phyloP scores from a whole-genome alignment of 2,329 filamentous ascomycete species.

The Aspergillus persii region DNA sequence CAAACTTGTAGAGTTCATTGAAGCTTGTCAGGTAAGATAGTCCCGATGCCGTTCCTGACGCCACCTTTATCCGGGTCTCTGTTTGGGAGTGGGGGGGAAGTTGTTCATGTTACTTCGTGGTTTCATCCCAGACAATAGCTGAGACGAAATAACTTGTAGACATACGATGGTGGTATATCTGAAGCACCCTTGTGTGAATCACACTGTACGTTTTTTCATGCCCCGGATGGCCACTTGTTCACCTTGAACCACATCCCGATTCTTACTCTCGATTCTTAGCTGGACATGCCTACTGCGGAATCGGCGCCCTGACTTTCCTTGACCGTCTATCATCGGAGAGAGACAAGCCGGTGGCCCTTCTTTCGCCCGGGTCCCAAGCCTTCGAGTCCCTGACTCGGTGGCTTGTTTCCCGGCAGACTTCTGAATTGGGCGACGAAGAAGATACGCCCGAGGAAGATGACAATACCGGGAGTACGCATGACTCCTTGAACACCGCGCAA shows the following conservation, averaged over 20 bases:
- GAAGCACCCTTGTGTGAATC: constrained; percentile 78
- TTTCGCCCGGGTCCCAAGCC: constrained; percentile 28
- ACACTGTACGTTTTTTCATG: constrained; percentile 61
- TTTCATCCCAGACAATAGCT: constrained; percentile 20
- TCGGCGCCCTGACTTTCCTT: constrained; percentile 75
- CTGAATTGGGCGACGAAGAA: constrained; percentile 52
- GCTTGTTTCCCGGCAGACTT: constrained; percentile 64
- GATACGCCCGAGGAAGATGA: constrained; percentile 40
- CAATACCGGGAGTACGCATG: not conserved
- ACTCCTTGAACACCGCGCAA: constrained; percentile 1
- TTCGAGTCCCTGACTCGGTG: constrained; percentile 50
- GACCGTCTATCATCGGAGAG: constrained; percentile 55
- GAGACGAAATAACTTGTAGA: constrained; percentile 45
- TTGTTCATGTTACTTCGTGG: not conserved
- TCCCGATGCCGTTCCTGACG: not conserved
- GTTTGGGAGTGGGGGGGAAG: too few relatives aligned
- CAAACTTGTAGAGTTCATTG: constrained; percentile 67
- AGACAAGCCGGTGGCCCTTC: constrained; percentile 17
- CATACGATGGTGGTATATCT: constrained; percentile 81
- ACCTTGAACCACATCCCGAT: constrained; percentile 1
- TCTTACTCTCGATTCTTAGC: constrained; percentile 49
- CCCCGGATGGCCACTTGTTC: not conserved
- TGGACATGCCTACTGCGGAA: constrained; percentile 86
- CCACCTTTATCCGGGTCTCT: not conserved
- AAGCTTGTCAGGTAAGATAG: constrained; percentile 55